A percentile compares a stretch with the other conserved stretches of the same genome.
These are phyloP conservation scores for Boletus rufocinnamomeus DNA, from an alignment of 768 basidiomycete genomes.

Conservation along the genomic window DNA sequence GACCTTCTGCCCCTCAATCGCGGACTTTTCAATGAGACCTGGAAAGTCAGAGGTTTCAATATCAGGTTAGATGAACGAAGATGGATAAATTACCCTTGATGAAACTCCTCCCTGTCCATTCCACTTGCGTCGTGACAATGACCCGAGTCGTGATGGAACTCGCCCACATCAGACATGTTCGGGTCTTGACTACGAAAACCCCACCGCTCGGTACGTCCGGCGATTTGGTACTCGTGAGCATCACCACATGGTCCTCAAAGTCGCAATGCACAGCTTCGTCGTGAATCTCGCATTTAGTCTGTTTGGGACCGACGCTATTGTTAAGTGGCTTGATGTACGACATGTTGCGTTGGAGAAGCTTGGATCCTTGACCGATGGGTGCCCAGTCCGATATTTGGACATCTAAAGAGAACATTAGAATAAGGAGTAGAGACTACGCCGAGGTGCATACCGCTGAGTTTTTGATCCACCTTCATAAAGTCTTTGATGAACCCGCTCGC, in stretches of 20 bases:
- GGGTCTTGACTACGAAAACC: conserved; percentile 91
- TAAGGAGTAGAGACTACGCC: no score
- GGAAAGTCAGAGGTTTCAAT: conserved; percentile 10
- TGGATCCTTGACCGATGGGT: conserved; percentile 60
- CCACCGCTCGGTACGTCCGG: conserved; percentile 95
- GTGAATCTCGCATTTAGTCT: conserved; percentile 92
- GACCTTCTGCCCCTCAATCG: conserved; percentile 87
- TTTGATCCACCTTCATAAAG: conserved; percentile 89
- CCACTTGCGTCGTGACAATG: conserved; percentile 86
- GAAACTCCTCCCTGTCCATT: conserved; percentile 96
- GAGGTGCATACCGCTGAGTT: conserved; percentile 68
- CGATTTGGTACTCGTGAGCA: conserved; percentile 86
- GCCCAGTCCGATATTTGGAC: conserved; percentile 96
- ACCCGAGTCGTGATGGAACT: conserved; percentile 74
- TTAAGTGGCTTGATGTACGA: conserved; percentile 95
- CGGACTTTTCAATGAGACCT: conserved; percentile 94
- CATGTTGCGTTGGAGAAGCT: conserved; percentile 83
- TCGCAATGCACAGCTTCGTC: conserved; percentile 84
- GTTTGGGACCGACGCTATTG: conserved; percentile 87
- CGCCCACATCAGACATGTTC: conserved; percentile 95
- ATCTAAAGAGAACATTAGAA: conserved; percentile 48
- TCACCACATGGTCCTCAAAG: conserved; percentile 79
- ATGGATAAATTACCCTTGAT: conserved; percentile 68
- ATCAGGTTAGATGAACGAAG: neutral
- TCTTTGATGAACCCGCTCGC: conserved; percentile 94